Base-by-base conservation (phyloP, 306 rosid species). In the Malus sylvestris region DNA sequence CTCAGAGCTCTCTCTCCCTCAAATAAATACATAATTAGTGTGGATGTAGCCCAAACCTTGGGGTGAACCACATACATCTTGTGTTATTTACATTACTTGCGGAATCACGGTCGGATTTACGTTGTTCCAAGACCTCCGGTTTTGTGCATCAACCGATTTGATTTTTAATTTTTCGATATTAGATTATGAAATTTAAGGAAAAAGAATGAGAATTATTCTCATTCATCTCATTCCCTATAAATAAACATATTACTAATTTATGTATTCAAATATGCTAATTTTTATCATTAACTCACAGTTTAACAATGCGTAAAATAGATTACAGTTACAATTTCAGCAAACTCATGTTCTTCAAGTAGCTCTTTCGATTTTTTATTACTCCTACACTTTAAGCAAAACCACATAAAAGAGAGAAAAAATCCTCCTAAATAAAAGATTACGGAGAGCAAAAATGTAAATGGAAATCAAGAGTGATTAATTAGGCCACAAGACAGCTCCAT, bases 401-500 rank as follows among this genome's bases (percentile, higher is more conserved):
- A 61, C 38, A 61, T 15, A 61, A 61, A 59, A 58, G 15, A 2
- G 10, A 22, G 12, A 23, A 58, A 4, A 58, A 38, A 57, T 63
- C 76, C 40, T 35, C 66, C 30, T 23, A 3, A 53, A 52, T 32
- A 76, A 23, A 22, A 66, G 59, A 23, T 4, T 10, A 27, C n/a
- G 35, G 16, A 61, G 30, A 27, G 29, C 29, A 27, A 13, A 61
- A 61, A 61, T 2, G 35, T 25, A 61, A 58, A 58, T 58, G 29
- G 7, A 58, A 25, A 51, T 32, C 15, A 75, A 58, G 84, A 81
- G 29, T 77, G 78, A 79, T 74, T 62, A 15, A 83, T 51, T 51
- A 81, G 78, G 71, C 89, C 89, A 85, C 87, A 88, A 58, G 93
- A 90, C 6, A 92, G 81, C 44, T 87, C 88, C 93, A 92, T 90